phyloP scores from a whole-genome alignment of 2,329 filamentous ascomycete species.

The Beauveria medogensis region DNA sequence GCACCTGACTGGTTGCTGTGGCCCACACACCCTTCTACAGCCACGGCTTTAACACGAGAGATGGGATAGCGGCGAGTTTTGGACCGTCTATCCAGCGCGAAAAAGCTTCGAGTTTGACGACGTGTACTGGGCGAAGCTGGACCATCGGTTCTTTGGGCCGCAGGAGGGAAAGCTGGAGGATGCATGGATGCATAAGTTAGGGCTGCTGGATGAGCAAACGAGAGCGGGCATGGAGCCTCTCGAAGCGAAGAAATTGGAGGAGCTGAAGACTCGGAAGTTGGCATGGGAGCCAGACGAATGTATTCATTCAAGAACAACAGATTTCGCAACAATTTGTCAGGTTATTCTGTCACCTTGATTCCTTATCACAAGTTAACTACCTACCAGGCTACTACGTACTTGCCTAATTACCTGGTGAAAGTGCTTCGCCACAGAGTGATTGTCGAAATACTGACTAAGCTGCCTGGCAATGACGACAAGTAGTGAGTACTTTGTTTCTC shows the following conservation, averaged over 20 bases:
- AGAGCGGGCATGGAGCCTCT: not conserved
- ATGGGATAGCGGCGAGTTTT: not conserved
- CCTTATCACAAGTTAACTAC: no score
- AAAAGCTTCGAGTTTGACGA: not conserved
- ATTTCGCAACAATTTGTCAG: no score
- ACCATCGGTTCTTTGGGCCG: not conserved
- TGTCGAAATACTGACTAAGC: not conserved
- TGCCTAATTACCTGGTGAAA: slow-evolving; percentile 23
- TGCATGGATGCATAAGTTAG: not conserved
- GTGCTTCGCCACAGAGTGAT: not conserved
- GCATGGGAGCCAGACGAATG: slow-evolving; percentile 48
- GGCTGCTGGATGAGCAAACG: not conserved
- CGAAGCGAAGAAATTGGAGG: not conserved
- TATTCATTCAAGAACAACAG: no score
- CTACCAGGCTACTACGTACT: no score
- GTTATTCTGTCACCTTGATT: no score
- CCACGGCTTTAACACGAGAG: no score
- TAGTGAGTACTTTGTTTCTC: not conserved
- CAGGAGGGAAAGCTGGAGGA: not conserved
- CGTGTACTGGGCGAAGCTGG: not conserved
- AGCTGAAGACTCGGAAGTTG: not conserved
- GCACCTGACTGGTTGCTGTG: no score
- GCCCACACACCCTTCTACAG: no score
- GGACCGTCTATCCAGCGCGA: not conserved
- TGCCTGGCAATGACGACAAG: not conserved